Base-by-base conservation (phyloP, 805 yeast genomes). In the Dipodascopsis uninucleata region DNA sequence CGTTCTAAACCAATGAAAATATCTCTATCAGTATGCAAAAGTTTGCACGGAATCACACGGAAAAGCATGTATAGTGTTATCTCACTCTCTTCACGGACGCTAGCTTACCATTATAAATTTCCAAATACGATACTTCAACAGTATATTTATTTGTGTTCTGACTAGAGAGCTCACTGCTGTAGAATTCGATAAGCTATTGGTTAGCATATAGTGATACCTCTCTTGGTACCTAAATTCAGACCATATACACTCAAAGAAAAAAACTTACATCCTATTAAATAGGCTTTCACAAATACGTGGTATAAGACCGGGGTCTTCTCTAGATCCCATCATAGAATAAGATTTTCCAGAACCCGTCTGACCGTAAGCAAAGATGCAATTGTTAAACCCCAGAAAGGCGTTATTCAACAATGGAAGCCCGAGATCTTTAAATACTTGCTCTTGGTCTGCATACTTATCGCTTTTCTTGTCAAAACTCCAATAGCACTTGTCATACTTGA, bases 321-420 rank as follows among this genome's bases (percentile, higher is more conserved):
- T 56, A 8, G 70, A 53, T 0, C 85, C 84, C 66, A 85, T 76
- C 93, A 85, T 85, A 1, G 95, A 86, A 63, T 76, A 81, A 0
- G 94, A 79, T 58, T 85, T 85, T 0, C 95, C 95, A 0, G 93
- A 75, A 1, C 85, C 89, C 0, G 95, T 86, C 61, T 86, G 95
- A 4, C 88, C 89, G 57, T 82, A 82, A 1, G 88, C 87, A 61
- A 82, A 78, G 1, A 82, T 78, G 59, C 86, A 82, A 1, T 84
- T 81, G 52, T 82, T 81, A 61, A 72, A 79, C 0, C 95, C 95
- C 52, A 75, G 76, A 40, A 83, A 61, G 3, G 85, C 71, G 67
- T 79, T 86, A 22, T 74, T 71, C 5, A 85, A 64, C 45, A 81
- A 68, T 32, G 78, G 80, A 8, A 70, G 68, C 0, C 89, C 94